These are phyloP conservation scores for Arthrinium phaeospermum DNA, from an alignment of 2,329 filamentous ascomycete genomes.

Conservation along the genomic window DNA sequence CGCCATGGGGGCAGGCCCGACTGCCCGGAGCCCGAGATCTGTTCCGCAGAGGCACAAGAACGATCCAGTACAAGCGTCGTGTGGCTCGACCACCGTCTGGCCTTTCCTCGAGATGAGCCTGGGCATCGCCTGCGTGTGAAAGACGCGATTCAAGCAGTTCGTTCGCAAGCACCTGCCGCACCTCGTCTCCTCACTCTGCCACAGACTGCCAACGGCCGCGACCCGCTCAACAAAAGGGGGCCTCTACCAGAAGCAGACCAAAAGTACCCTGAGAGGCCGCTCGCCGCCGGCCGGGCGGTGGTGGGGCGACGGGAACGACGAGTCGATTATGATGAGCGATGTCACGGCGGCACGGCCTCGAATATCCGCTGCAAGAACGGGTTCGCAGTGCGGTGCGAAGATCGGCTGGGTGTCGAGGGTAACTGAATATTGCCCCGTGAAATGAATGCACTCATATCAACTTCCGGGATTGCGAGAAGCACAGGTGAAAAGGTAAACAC, in stretches of 20 bases:
- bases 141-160: conserved; percentile 34
- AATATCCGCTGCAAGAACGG: no score
- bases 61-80: conserved; percentile 11
- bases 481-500: no score
- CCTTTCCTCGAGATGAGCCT: conserved; percentile 37
- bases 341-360: background rate
- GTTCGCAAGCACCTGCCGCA: conserved; percentile 29
- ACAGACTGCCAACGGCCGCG: conserved; percentile 10
- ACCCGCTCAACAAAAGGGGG: background rate
- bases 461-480: no score
- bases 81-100: conserved; percentile 33
- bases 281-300: background rate
- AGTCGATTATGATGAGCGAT: background rate
- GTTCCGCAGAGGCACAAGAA: background rate
- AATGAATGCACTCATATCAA: no score
- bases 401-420: no score
- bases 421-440: no score
- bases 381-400: no score
- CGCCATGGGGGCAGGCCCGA: background rate
- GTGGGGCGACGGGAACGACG: background rate
- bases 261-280: background rate
- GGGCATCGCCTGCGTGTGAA: conserved; percentile 36
- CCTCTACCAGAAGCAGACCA: background rate
- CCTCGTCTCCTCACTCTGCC: conserved; percentile 22
- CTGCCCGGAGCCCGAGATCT: background rate